Conservation (phyloP, 805 yeast genomes). For the Starmerella bombi region DNA sequence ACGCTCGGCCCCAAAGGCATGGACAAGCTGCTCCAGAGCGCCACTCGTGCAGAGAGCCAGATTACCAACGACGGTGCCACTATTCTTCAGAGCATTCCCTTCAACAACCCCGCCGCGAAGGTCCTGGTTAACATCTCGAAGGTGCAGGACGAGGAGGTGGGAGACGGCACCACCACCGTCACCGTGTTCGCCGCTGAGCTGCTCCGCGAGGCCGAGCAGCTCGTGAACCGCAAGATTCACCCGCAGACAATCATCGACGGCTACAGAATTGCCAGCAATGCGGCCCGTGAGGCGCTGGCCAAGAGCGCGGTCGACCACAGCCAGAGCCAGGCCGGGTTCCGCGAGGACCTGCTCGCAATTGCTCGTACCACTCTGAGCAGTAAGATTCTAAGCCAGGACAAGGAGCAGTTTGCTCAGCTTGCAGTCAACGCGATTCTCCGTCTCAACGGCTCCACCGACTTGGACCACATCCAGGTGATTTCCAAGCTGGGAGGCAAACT, state of each 20-base stretch:
- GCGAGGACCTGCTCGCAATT: constrained; percentile 66
- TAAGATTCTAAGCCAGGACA: constrained; percentile 89
- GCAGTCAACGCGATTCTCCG: constrained; percentile 92
- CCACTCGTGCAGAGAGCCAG: constrained; percentile 52
- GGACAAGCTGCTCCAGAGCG: constrained; percentile 88
- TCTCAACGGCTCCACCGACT: constrained; percentile 71
- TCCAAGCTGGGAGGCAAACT: constrained; percentile 89
- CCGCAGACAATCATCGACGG: constrained; percentile 98
- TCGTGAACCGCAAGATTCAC: constrained; percentile 85
- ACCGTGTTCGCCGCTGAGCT: constrained; percentile 90
- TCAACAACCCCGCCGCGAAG: constrained; percentile 96
- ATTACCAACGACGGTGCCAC: constrained; percentile 99
- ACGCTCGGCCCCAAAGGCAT: constrained; percentile 97
- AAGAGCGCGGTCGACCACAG: constrained; percentile 65
- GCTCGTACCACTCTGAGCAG: constrained; percentile 90
- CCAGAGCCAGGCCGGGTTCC: constrained; percentile 43
- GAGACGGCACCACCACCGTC: constrained; percentile 96
- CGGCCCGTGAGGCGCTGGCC: constrained; percentile 74
- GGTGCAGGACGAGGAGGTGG: constrained; percentile 96
- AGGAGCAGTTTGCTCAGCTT: constrained; percentile 70
- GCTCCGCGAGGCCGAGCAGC: constrained; percentile 84
- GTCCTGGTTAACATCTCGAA: constrained; percentile 87
- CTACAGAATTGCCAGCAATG: constrained; percentile 71
- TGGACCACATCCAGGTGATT: constrained; percentile 85
- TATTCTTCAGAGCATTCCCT: constrained; percentile 80